Percentiles rank a stretch among this genome's conserved stretches.
Conservation (phyloP, 2,329 filamentous ascomycete species). For the Thielaviopsis punctulata region DNA sequence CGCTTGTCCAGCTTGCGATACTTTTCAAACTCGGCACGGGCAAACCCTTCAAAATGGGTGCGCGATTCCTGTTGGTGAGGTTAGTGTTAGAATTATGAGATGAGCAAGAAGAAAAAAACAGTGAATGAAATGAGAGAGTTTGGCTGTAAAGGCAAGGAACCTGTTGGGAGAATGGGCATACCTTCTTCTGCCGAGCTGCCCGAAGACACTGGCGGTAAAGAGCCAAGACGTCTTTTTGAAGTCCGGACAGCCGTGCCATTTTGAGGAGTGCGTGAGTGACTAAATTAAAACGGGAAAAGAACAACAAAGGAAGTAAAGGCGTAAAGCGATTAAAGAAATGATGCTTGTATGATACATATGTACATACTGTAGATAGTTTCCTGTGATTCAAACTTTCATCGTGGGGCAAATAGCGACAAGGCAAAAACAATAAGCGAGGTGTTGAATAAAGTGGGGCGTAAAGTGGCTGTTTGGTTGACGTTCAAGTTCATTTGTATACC, state of each 20-base stretch:
- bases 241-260: constrained; percentile 47
- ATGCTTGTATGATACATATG: too few relatives aligned
- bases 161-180: constrained; percentile 20
- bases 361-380: too few relatives aligned
- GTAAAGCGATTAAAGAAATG: too few relatives aligned
- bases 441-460: not conserved
- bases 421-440: too few relatives aligned
- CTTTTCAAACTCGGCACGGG: constrained; percentile 60
- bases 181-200: constrained; percentile 68
- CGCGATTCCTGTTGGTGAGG: constrained; percentile 29
- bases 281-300: not conserved
- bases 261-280: not conserved
- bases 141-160: not conserved
- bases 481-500: too few relatives aligned
- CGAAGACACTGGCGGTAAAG: constrained; percentile 79
- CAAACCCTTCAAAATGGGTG: constrained; percentile 45
- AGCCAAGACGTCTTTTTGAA: constrained; percentile 76
- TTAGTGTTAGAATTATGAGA: not conserved
- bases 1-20: constrained; percentile 55
- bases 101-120: not conserved
- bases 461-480: too few relatives aligned
- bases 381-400: not conserved
- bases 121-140: too few relatives aligned
- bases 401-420: not conserved
- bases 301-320: not conserved